A percentile compares a stretch with the other conserved stretches of the same genome.
Evolutionary conservation across 2,329 filamentous ascomycete genomes (phyloP).

Genomic region (Golovinomyces cichoracearum): DNA sequence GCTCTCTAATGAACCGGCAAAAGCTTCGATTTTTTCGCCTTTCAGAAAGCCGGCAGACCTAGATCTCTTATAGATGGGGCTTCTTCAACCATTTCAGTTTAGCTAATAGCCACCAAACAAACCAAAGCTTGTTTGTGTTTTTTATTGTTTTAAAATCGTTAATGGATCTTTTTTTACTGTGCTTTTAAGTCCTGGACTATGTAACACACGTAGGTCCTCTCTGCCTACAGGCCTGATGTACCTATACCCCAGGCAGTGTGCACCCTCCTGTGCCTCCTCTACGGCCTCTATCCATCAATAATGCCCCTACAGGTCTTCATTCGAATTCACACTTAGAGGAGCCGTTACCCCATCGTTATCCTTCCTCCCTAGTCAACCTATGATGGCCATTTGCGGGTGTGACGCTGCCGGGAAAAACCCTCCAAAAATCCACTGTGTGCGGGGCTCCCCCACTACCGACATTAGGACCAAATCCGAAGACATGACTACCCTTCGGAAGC

Average conservation of each 20-base stretch:
- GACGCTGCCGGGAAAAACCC: not conserved
- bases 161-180: no score
- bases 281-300: not conserved
- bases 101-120: no score
- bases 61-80: no score
- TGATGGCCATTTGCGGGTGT: not conserved
- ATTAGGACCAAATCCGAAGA: not conserved
- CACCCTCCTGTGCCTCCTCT: not conserved
- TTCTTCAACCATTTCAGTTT: no score
- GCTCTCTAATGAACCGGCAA: no score
- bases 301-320: not conserved
- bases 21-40: no score
- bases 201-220: not conserved
- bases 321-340: not conserved
- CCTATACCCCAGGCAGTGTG: not conserved
- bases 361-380: not conserved
- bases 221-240: not conserved
- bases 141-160: no score
- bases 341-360: not conserved
- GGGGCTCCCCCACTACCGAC: not conserved
- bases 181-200: no score
- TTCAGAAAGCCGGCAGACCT: no score
- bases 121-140: no score
- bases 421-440: not conserved
- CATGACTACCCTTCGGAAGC: not conserved